A percentile compares a stretch with the other conserved stretches of the same genome.
phyloP scores from a whole-genome alignment of 163 green algal species.

The Dunaliella salina region DNA sequence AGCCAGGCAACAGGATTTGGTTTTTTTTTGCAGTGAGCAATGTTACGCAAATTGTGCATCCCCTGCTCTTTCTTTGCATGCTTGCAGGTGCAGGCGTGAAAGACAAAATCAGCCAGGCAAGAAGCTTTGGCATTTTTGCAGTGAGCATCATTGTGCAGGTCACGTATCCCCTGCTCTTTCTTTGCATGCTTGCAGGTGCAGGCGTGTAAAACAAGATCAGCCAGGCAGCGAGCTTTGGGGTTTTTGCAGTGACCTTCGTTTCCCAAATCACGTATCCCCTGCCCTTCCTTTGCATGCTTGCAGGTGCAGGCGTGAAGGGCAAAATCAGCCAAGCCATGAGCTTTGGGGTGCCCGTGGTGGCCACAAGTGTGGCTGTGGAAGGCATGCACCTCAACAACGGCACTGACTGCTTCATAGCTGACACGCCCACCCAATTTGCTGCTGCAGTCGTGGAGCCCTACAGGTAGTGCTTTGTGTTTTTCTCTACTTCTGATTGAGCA shows the following conservation, averaged over 20 bases:
- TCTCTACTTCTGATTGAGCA: no score
- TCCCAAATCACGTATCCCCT: not conserved
- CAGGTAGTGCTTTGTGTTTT: not conserved
- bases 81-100: conserved; percentile 24
- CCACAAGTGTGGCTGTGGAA: conserved; percentile 8
- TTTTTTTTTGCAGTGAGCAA: not conserved
- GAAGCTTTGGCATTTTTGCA: no score
- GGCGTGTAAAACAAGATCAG: no score
- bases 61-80: not conserved
- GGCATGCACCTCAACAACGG: conserved; percentile 13
- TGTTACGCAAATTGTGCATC: not conserved
- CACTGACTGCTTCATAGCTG: conserved; percentile 7
- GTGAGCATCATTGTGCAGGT: no score
- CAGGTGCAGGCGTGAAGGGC: conserved; percentile 27
- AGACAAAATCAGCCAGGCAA: conserved; percentile 2
- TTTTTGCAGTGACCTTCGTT: not conserved
- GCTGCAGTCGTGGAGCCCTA: not conserved
- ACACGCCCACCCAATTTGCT: not conserved
- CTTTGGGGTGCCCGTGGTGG: conserved; percentile 17
- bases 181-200: no score
- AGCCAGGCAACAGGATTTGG: not conserved
- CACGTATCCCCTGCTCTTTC: no score
- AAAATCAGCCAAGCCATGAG: conserved; percentile 29
- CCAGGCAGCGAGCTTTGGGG: not conserved
- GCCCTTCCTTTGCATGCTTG: not conserved